phyloP scores from a whole-genome alignment of 2,329 filamentous ascomycete genomes.

The Botrytis galanthina region DNA sequence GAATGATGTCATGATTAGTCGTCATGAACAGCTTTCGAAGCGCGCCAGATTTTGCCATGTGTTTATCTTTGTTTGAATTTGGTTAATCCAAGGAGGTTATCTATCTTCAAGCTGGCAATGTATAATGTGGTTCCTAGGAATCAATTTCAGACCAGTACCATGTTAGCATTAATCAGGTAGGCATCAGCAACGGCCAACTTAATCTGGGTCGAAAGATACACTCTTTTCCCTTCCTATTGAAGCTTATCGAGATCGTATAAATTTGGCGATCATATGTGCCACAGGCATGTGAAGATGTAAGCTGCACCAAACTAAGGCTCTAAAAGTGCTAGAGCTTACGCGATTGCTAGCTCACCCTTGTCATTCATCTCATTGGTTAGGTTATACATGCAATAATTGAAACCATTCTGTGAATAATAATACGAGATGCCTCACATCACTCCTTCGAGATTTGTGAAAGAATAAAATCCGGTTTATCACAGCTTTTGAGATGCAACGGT shows the following conservation, averaged over 20 bases:
- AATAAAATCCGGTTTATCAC: background rate
- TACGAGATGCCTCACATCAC: background rate
- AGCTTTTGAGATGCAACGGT: background rate
- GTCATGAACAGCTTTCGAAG: background rate
- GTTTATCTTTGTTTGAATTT: too few species aligned
- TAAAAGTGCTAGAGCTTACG: background rate
- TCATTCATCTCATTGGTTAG: background rate
- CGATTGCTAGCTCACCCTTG: background rate
- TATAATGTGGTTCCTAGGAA: background rate
- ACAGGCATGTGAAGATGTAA: too few species aligned
- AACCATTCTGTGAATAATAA: background rate
- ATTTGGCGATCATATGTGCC: too few species aligned
- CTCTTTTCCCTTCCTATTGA: background rate
- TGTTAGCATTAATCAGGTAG: too few species aligned
- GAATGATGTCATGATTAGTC: background rate
- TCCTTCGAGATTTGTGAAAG: background rate
- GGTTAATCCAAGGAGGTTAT: background rate
- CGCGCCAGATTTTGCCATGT: background rate
- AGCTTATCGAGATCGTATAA: too few species aligned
- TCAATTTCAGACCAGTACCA: too few species aligned
- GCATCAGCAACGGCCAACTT: too few species aligned
- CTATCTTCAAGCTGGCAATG: background rate
- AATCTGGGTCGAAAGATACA: too few species aligned
- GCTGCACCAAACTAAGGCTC: too few species aligned
- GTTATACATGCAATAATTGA: background rate